These are phyloP conservation scores for Catharanthus roseus DNA, from an alignment of 257 asterid genomes.

Conservation along the genomic window DNA sequence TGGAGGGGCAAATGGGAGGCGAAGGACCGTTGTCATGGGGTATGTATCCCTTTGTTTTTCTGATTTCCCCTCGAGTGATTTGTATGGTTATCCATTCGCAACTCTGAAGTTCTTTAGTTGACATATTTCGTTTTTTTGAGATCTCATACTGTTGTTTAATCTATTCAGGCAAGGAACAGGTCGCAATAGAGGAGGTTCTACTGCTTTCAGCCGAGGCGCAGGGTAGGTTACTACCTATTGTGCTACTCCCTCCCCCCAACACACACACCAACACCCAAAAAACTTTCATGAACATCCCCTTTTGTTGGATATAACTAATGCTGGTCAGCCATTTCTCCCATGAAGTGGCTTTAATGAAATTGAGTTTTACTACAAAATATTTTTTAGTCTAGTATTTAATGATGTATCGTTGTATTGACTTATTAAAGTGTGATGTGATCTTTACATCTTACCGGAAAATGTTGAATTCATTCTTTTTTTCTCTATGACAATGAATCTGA, in stretches of 20 bases:
- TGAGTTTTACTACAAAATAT: too few species aligned
- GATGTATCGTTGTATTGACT: too few species aligned
- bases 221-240: slow-evolving; percentile 35
- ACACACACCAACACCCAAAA: too few species aligned
- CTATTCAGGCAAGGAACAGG: slow-evolving; percentile 51
- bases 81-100: background rate
- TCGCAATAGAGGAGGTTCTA: slow-evolving; percentile 43
- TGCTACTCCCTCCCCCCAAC: too few species aligned
- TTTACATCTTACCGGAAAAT: too few species aligned
- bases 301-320: too few species aligned
- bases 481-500: too few species aligned
- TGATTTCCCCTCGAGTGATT: background rate
- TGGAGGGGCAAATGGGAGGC: slow-evolving; percentile 62
- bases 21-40: slow-evolving; percentile 62
- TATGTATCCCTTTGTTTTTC: slow-evolving; percentile 26
- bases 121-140: background rate
- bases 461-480: too few species aligned
- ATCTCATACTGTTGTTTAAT: background rate
- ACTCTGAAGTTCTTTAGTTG: background rate
- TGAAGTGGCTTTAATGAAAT: background rate
- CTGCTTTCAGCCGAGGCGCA: slow-evolving; percentile 33
- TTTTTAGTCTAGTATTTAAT: background rate
- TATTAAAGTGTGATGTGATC: too few species aligned
- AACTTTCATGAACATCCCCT: too few species aligned
- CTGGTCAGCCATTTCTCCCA: background rate